phyloP scores from a whole-genome alignment of 257 asterid genomes.

The Anisodus acutangulus region DNA sequence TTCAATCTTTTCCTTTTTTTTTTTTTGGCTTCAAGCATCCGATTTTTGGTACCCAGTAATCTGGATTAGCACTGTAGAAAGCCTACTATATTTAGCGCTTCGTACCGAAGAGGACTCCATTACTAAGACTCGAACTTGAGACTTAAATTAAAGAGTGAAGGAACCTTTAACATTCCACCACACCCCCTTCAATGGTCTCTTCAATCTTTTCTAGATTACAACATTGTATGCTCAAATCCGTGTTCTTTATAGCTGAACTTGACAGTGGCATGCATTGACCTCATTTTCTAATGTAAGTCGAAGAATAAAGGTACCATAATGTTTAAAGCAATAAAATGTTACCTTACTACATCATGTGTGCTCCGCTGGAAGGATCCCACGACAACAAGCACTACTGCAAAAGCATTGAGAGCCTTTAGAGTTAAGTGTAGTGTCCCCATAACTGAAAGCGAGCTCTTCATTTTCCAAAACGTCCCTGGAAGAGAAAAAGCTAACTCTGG shows the following conservation, averaged over 20 bases:
- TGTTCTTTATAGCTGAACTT: slow-evolving; percentile 1
- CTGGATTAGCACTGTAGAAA: background rate
- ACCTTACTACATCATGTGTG: slow-evolving; percentile 51
- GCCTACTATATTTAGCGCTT: background rate
- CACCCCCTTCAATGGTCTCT: background rate
- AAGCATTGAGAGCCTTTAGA: slow-evolving; percentile 61
- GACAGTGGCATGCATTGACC: slow-evolving; percentile 10
- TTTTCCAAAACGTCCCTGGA: slow-evolving; percentile 58
- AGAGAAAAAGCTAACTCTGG: slow-evolving; percentile 84
- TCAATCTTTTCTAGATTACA: slow-evolving; percentile 25
- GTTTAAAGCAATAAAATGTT: background rate
- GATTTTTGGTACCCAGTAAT: background rate
- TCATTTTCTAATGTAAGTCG: background rate
- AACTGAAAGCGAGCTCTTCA: slow-evolving; percentile 83
- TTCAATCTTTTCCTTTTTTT: background rate
- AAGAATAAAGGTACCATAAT: background rate
- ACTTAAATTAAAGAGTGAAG: background rate
- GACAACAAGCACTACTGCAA: slow-evolving; percentile 67
- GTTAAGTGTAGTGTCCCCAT: slow-evolving; percentile 64
- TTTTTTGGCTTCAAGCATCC: background rate
- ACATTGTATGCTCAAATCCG: background rate
- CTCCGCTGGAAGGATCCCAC: slow-evolving; percentile 79
- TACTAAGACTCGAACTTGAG: background rate
- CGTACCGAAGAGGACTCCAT: background rate
- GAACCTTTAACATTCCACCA: background rate